phyloP scores from a whole-genome alignment of 2,329 filamentous ascomycete species.

The Tolypocladium ovalisporum region DNA sequence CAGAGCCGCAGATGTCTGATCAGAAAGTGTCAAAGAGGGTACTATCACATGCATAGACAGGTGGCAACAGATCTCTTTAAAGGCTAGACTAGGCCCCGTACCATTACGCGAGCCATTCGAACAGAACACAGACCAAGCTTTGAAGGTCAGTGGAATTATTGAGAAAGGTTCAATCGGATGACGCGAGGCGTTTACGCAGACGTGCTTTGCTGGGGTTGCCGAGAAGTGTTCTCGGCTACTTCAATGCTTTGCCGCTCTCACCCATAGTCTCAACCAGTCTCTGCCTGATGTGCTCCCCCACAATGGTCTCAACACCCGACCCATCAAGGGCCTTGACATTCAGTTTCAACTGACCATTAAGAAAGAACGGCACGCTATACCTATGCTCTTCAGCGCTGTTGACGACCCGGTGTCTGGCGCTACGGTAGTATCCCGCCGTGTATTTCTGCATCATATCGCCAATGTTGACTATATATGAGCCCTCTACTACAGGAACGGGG shows the following conservation, averaged over 20 bases:
- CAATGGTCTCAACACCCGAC: background rate
- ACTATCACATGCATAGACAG: no score
- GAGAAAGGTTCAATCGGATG: no score
- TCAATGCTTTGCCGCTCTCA: constrained; percentile 1
- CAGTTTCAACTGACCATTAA: constrained; percentile 11
- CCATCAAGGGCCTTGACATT: constrained; percentile 1
- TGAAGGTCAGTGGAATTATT: no score
- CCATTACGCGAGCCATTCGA: no score
- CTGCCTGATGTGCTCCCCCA: constrained; percentile 3
- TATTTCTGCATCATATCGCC: constrained; percentile 24
- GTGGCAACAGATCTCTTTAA: no score
- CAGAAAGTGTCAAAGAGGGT: no score
- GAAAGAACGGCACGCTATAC: constrained; percentile 16
- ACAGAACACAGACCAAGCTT: no score
- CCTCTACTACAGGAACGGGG: constrained; percentile 16
- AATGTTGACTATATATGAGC: constrained; percentile 24
- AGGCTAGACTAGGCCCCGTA: no score
- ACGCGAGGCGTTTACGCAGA: no score
- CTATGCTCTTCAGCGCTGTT: constrained; percentile 12
- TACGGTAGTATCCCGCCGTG: constrained; percentile 18
- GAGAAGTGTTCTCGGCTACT: background rate
- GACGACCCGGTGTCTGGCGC: constrained; percentile 18
- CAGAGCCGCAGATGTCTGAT: no score
- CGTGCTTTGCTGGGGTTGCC: background rate
- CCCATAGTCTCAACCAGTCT: constrained; percentile 2